Evolutionary conservation across 129 eudicot species (phyloP).

Genomic region (Chrysanthemum lavandulifolium): DNA sequence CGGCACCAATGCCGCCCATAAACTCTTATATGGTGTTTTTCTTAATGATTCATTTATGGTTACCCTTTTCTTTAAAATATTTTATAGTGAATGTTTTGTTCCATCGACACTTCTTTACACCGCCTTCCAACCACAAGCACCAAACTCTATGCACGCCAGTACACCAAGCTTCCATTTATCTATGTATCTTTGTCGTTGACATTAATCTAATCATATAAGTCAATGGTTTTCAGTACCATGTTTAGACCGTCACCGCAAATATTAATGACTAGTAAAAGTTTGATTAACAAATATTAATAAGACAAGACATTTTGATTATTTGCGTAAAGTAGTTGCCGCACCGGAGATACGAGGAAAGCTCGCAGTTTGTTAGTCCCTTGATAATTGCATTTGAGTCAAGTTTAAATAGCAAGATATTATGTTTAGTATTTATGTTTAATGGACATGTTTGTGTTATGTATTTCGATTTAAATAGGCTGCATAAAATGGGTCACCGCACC

Average conservation of each 20-base stretch:
- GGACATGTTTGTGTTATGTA: no score
- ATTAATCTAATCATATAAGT: no score
- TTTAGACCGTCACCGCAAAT: no score
- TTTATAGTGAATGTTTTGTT: slow-evolving; percentile 18
- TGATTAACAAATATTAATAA: background rate
- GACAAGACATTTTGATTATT: slow-evolving; percentile 19
- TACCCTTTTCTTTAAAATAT: slow-evolving; percentile 10
- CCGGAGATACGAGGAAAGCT: slow-evolving; percentile 99
- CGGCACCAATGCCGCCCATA: background rate
- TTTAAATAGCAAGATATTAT: no score
- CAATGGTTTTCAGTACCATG: no score
- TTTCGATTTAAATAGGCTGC: no score
- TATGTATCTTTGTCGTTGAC: background rate
- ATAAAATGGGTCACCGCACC: no score
- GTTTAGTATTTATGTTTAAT: no score
- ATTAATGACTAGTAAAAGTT: no score
- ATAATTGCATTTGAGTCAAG: no score
- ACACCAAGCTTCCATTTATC: slow-evolving; percentile 12
- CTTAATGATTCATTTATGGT: background rate
- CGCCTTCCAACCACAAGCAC: slow-evolving; percentile 85
- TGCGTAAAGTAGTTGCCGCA: slow-evolving; percentile 95
- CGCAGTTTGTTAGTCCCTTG: slow-evolving; percentile 92
- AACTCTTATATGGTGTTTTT: background rate
- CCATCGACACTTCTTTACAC: slow-evolving; percentile 62
- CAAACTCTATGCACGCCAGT: slow-evolving; percentile 96